These are phyloP conservation scores for Alternaria atra DNA, from an alignment of 2,329 filamentous ascomycete species.

Conservation along the genomic window DNA sequence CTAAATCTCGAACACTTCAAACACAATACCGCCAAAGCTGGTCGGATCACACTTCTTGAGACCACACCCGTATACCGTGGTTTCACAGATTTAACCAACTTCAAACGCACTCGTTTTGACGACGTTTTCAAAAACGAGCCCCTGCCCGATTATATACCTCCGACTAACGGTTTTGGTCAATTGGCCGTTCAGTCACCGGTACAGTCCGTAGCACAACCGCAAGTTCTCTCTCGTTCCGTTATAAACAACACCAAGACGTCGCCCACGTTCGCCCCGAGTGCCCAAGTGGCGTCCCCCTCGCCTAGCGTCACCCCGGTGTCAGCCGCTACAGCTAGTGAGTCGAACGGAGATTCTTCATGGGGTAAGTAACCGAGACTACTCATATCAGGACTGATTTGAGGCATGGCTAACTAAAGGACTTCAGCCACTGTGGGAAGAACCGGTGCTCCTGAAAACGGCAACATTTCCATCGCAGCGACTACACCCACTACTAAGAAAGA, in stretches of 20 bases:
- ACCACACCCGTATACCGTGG: slow-evolving; percentile 53
- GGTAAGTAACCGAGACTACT: slow-evolving; percentile 14
- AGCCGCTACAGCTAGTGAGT: slow-evolving; percentile 13
- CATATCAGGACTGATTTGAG: not conserved
- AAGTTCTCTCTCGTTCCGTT: slow-evolving; percentile 23
- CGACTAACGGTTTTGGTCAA: slow-evolving; percentile 8
- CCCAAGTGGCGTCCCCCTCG: slow-evolving; percentile 21
- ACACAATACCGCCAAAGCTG: slow-evolving; percentile 48
- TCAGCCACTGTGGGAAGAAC: slow-evolving; percentile 56
- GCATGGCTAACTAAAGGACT: slow-evolving; percentile 25
- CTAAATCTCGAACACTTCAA: slow-evolving; percentile 58
- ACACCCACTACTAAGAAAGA: slow-evolving; percentile 25
- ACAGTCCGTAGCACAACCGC: slow-evolving; percentile 23
- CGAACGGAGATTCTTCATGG: slow-evolving; percentile 32
- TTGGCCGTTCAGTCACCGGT: slow-evolving; percentile 14
- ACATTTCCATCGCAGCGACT: slow-evolving; percentile 49
- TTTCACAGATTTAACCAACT: slow-evolving; percentile 53
- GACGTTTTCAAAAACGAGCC: slow-evolving; percentile 54
- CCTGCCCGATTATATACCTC: slow-evolving; percentile 45
- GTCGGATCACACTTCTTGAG: slow-evolving; percentile 57
- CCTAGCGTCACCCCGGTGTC: slow-evolving; percentile 35
- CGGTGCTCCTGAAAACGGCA: slow-evolving; percentile 39
- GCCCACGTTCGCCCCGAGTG: slow-evolving; percentile 22
- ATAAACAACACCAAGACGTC: slow-evolving; percentile 25
- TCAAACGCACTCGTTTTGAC: slow-evolving; percentile 52